Evolutionary conservation across 2,329 filamentous ascomycete genomes (phyloP).

Genomic region (Ilyonectria sp.): DNA sequence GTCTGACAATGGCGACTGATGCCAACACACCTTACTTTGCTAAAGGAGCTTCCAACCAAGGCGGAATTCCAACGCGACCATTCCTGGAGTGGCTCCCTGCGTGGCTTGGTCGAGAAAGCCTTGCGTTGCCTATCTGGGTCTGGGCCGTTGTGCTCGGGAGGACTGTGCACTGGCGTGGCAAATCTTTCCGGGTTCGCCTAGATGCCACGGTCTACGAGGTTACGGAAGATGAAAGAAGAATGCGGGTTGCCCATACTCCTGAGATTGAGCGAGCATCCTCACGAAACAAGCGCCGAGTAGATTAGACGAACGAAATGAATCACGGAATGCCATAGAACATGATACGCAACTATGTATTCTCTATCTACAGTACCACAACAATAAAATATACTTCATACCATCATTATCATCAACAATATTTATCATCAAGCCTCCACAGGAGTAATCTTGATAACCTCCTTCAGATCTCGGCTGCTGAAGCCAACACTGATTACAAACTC

Average conservation of each 20-base stretch:
- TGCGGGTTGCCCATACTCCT: slow-evolving; percentile 36
- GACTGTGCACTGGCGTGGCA: slow-evolving; percentile 89
- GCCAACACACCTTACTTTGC: slow-evolving; percentile 83
- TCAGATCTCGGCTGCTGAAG: slow-evolving; percentile 48
- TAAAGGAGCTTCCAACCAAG: slow-evolving; percentile 56
- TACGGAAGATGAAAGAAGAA: slow-evolving; percentile 27
- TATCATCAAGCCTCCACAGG: slow-evolving; percentile 35
- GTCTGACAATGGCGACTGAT: slow-evolving; percentile 79
- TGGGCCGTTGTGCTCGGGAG: slow-evolving; percentile 92
- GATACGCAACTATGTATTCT: slow-evolving; percentile 19
- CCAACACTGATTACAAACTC: slow-evolving; percentile 47
- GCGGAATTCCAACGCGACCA: slow-evolving; percentile 64
- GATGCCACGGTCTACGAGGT: slow-evolving; percentile 82
- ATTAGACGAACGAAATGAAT: slow-evolving; percentile 33
- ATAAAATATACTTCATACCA: slow-evolving; percentile 35
- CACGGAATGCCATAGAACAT: slow-evolving; percentile 4
- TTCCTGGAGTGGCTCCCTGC: slow-evolving; percentile 82
- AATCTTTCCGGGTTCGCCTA: slow-evolving; percentile 83
- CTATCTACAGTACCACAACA: slow-evolving; percentile 19
- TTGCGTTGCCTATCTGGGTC: slow-evolving; percentile 91
- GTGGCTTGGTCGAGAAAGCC: slow-evolving; percentile 86
- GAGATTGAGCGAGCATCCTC: slow-evolving; percentile 46
- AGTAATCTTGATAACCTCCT: slow-evolving; percentile 43
- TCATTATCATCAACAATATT: slow-evolving; percentile 35
- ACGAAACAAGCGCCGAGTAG: slow-evolving; percentile 44